These are phyloP conservation scores for Taxawa tesnikishii DNA, from an alignment of 2,329 filamentous ascomycete genomes.

Conservation along the genomic window DNA sequence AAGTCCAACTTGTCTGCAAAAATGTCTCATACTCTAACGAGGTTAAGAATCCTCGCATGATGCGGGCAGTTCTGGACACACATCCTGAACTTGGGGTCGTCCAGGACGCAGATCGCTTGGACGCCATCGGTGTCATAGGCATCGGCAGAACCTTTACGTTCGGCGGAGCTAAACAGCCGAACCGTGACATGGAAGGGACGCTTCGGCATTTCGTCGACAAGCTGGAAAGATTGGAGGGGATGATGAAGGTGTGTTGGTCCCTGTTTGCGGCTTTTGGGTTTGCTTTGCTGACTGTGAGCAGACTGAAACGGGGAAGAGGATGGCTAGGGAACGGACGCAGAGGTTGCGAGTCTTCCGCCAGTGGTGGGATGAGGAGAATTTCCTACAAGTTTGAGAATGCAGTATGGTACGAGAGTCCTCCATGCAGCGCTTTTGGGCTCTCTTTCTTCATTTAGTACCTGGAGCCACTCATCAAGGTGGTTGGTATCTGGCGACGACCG, in stretches of 20 bases:
- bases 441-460: too few species aligned
- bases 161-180: slow-evolving; percentile 48
- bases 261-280: neutral
- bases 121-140: slow-evolving; percentile 78
- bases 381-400: slow-evolving; percentile 5
- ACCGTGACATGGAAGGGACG: slow-evolving; percentile 46
- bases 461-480: too few species aligned
- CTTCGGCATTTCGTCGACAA: slow-evolving; percentile 70
- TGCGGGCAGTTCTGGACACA: slow-evolving; percentile 46
- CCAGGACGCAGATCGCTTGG: slow-evolving; percentile 86
- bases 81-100: slow-evolving; percentile 72
- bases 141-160: slow-evolving; percentile 70
- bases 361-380: slow-evolving; percentile 43
- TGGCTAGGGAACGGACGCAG: slow-evolving; percentile 37
- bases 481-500: too few species aligned
- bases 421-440: too few species aligned
- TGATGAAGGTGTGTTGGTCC: slow-evolving; percentile 36
- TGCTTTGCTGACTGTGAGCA: slow-evolving; percentile 4
- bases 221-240: slow-evolving; percentile 48
- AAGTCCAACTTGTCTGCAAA: slow-evolving; percentile 59
- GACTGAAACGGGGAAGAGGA: slow-evolving; percentile 37
- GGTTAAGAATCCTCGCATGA: slow-evolving; percentile 47
- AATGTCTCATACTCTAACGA: slow-evolving; percentile 72
- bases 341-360: slow-evolving; percentile 35
- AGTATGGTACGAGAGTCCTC: too few species aligned